Conservation (phyloP, 1,284 basidiomycete species). For the Meira miltonrushii region DNA sequence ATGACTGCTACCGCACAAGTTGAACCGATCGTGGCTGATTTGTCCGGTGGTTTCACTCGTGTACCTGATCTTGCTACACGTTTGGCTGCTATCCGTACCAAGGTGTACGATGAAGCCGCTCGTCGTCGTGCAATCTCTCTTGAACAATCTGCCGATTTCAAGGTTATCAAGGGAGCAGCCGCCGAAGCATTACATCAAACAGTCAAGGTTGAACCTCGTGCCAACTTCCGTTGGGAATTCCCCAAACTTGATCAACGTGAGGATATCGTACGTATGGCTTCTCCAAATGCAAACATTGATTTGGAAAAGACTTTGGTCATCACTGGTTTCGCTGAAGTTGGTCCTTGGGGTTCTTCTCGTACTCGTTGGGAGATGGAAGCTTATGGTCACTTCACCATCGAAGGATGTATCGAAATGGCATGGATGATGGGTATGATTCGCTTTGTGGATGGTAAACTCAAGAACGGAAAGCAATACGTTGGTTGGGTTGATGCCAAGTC, state of each 20-base stretch:
- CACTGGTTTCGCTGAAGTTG: slow-evolving; percentile 94
- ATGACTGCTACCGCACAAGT: slow-evolving; percentile 99
- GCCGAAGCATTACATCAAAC: slow-evolving; percentile 90
- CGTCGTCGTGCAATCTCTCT: slow-evolving; percentile 85
- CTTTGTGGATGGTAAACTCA: slow-evolving; percentile 93
- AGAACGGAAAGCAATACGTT: slow-evolving; percentile 73
- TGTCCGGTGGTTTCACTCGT: slow-evolving; percentile 68
- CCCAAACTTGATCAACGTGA: slow-evolving; percentile 60
- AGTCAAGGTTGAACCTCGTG: slow-evolving; percentile 85
- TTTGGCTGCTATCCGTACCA: slow-evolving; percentile 63
- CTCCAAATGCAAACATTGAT: slow-evolving; percentile 60
- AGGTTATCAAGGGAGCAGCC: slow-evolving; percentile 79
- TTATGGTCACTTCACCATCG: slow-evolving; percentile 59
- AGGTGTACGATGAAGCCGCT: slow-evolving; percentile 73
- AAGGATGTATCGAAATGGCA: slow-evolving; percentile 97
- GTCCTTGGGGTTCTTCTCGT: slow-evolving; percentile 96
- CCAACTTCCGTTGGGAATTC: slow-evolving; percentile 95
- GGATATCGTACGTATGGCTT: slow-evolving; percentile 56
- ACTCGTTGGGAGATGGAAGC: slow-evolving; percentile 81
- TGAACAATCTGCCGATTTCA: slow-evolving; percentile 93
- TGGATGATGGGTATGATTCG: slow-evolving; percentile 99
- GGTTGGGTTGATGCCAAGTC: slow-evolving; percentile 96
- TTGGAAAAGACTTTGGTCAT: slow-evolving; percentile 91
- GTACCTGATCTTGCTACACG: slow-evolving; percentile 42
- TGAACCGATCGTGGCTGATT: slow-evolving; percentile 90